phyloP scores from a whole-genome alignment of 768 basidiomycete species.

The Austroboletus festivus region DNA sequence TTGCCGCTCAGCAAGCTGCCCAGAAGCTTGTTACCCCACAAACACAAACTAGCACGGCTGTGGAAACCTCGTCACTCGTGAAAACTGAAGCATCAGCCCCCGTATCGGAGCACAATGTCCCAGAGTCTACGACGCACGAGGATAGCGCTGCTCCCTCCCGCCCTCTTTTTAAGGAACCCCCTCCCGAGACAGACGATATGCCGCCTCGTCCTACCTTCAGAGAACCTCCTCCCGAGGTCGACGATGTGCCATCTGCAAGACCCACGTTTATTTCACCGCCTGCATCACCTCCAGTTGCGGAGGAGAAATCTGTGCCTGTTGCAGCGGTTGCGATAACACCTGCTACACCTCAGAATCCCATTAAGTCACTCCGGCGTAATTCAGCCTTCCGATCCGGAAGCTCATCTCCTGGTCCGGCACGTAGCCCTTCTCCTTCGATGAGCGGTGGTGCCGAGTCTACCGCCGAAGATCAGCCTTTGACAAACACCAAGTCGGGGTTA shows the following conservation, averaged over 20 bases:
- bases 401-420: slow-evolving; percentile 34
- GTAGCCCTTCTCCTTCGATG: slow-evolving; percentile 43
- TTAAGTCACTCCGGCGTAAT: slow-evolving; percentile 36
- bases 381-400: slow-evolving; percentile 34
- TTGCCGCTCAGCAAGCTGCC: slow-evolving; percentile 66
- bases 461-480: slow-evolving; percentile 34
- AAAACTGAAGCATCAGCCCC: slow-evolving; percentile 19
- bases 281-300: slow-evolving; percentile 23
- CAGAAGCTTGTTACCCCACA: slow-evolving; percentile 46
- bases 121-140: slow-evolving; percentile 11
- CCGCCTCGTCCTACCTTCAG: slow-evolving; percentile 50
- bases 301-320: slow-evolving; percentile 24
- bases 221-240: slow-evolving; percentile 60
- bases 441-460: slow-evolving; percentile 25
- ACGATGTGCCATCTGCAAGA: slow-evolving; percentile 32
- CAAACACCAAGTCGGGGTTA: slow-evolving; percentile 34
- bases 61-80: slow-evolving; percentile 13
- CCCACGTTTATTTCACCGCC: slow-evolving; percentile 20
- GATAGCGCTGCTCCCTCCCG: slow-evolving; percentile 25
- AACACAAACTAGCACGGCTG: slow-evolving; percentile 12
- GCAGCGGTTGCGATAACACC: slow-evolving; percentile 39
- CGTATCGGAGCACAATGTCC: neutral
- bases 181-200: slow-evolving; percentile 37
- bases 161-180: slow-evolving; percentile 62
- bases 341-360: slow-evolving; percentile 53